Evolutionary conservation across 106 monocot genomes (phyloP).

Genomic region (Vanilla planifolia): DNA sequence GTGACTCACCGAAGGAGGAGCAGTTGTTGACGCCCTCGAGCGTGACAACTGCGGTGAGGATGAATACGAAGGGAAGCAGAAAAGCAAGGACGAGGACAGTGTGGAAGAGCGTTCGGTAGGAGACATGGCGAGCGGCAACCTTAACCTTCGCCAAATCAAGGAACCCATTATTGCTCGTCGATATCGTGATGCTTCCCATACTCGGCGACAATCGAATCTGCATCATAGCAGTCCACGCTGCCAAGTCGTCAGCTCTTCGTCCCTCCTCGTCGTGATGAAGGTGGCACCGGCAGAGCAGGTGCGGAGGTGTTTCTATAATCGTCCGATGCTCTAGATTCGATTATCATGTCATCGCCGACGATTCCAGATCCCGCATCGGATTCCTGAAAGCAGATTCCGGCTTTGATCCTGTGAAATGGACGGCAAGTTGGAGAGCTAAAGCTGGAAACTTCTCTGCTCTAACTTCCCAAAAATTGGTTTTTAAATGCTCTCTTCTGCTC

Average conservation of each 20-base stretch:
- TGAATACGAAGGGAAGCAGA: slow-evolving; percentile 71
- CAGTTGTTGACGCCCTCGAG: slow-evolving; percentile 71
- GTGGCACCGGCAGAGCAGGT: not conserved
- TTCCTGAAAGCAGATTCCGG: not conserved
- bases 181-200: slow-evolving; percentile 98
- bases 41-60: slow-evolving; percentile 58
- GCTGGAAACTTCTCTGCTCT: not conserved
- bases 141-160: slow-evolving; percentile 85
- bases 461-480: no score
- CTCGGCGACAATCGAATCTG: slow-evolving; percentile 96
- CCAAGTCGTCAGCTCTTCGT: slow-evolving; percentile 8
- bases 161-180: slow-evolving; percentile 66
- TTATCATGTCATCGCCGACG: slow-evolving; percentile 14
- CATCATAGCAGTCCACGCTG: slow-evolving; percentile 51
- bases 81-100: slow-evolving; percentile 51
- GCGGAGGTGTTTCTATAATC: slow-evolving; percentile 4
- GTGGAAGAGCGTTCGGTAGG: slow-evolving; percentile 73
- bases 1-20: slow-evolving; percentile 53
- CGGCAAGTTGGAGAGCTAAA: not conserved
- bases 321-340: not conserved
- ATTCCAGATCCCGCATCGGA: slow-evolving; percentile 32
- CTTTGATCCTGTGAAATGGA: no score
- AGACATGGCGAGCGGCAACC: slow-evolving; percentile 52
- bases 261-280: slow-evolving; percentile 3
- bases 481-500: no score